These are phyloP conservation scores for Colletotrichum salicis DNA, from an alignment of 2,329 filamentous ascomycete genomes.

Conservation along the genomic window DNA sequence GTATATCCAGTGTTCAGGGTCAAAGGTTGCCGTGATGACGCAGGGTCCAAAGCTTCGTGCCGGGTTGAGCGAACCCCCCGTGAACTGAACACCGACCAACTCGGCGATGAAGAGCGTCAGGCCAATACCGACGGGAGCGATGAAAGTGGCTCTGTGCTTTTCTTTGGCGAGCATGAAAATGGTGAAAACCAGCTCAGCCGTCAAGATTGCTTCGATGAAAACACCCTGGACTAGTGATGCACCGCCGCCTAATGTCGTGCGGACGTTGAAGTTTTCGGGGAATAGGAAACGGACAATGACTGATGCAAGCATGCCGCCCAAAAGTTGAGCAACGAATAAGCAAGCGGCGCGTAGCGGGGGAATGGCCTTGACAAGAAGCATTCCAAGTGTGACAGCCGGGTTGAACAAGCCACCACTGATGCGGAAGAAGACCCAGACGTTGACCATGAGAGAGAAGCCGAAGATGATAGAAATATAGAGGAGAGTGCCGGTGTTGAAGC, in stretches of 20 bases:
- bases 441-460: slow-evolving; percentile 56
- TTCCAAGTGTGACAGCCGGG: slow-evolving; percentile 59
- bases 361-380: slow-evolving; percentile 61
- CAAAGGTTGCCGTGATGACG: slow-evolving; percentile 54
- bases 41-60: slow-evolving; percentile 58
- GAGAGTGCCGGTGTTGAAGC: slow-evolving; percentile 55
- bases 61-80: slow-evolving; percentile 60
- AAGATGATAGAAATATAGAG: slow-evolving; percentile 55
- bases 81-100: slow-evolving; percentile 58
- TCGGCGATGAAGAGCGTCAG: slow-evolving; percentile 58
- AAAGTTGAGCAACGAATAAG: slow-evolving; percentile 62
- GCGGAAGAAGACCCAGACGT: slow-evolving; percentile 60
- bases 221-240: slow-evolving; percentile 57
- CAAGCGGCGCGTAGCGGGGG: slow-evolving; percentile 55
- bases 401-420: slow-evolving; percentile 54
- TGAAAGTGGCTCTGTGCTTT: slow-evolving; percentile 58
- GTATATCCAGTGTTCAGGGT: slow-evolving; percentile 60
- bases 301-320: slow-evolving; percentile 56
- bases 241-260: slow-evolving; percentile 52
- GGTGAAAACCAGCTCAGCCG: slow-evolving; percentile 58
- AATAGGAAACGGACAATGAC: slow-evolving; percentile 55
- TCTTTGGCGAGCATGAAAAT: slow-evolving; percentile 64
- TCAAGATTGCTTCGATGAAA: slow-evolving; percentile 61
- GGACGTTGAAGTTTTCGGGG: slow-evolving; percentile 54
- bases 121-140: slow-evolving; percentile 60